Percentiles rank a stretch among this genome's conserved stretches.
phyloP scores from a whole-genome alignment of 169 alveolate species.

The Haemoproteus tartakovskyi region DNA sequence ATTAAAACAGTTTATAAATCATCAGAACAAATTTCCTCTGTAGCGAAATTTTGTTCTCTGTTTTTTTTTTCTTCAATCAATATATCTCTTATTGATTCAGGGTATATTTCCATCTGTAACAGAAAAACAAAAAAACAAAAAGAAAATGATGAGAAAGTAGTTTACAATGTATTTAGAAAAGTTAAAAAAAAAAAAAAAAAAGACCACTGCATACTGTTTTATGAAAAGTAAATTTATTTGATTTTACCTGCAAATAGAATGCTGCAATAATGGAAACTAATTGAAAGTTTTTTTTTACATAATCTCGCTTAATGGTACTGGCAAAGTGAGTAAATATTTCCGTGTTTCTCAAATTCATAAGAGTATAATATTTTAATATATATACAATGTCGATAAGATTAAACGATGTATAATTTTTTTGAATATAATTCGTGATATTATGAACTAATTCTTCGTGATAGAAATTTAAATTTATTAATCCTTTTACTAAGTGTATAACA shows the following conservation, averaged over 20 bases:
- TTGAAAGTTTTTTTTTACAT: conserved; percentile 4
- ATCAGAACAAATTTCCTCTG: conserved; percentile 58
- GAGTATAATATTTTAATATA: conserved; percentile 46
- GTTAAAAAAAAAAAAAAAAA: too few relatives aligned
- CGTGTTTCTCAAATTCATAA: conserved; percentile 18
- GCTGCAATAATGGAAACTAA: conserved; percentile 31
- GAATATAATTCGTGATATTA: conserved; percentile 23
- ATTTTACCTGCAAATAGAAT: conserved; percentile 46
- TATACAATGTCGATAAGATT: conserved; percentile 49
- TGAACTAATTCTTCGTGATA: conserved; percentile 41
- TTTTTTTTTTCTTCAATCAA: conserved; percentile 16
- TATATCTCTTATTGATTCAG: conserved; percentile 27
- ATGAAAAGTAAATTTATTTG: too few relatives aligned
- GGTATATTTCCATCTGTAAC: conserved; percentile 53
- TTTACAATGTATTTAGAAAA: too few relatives aligned
- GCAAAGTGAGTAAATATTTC: conserved; percentile 20
- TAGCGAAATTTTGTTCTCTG: conserved; percentile 4
- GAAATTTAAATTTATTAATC: conserved; percentile 27
- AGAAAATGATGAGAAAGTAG: not conserved
- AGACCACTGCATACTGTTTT: too few relatives aligned
- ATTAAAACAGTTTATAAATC: conserved; percentile 44
- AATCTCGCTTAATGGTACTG: conserved; percentile 25
- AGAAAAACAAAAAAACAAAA: not conserved
- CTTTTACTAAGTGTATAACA: conserved; percentile 31
- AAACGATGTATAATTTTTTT: conserved; percentile 13